Evolutionary conservation across 2,329 filamentous ascomycete species (phyloP).

Genomic region (Metarhizium rileyi): DNA sequence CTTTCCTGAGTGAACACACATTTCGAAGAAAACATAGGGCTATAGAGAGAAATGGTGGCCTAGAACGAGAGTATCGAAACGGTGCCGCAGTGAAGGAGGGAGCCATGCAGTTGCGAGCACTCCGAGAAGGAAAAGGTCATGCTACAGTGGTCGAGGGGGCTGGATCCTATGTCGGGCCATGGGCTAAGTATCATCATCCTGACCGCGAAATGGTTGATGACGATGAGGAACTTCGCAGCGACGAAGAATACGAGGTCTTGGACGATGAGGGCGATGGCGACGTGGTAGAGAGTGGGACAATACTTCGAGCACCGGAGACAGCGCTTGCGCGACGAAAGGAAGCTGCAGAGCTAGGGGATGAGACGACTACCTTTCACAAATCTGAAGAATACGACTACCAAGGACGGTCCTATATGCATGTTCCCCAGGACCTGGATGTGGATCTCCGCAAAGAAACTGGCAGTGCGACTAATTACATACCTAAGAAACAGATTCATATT

Average conservation of each 20-base stretch:
- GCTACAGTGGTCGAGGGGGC: constrained; percentile 77
- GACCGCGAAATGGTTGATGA: constrained; percentile 65
- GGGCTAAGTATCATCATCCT: constrained; percentile 71
- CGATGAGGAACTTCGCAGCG: constrained; percentile 67
- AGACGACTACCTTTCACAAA: constrained; percentile 84
- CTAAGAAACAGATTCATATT: constrained; percentile 85
- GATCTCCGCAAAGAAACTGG: constrained; percentile 74
- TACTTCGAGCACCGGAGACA: constrained; percentile 45
- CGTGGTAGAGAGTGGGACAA: constrained; percentile 53
- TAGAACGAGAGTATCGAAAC: constrained; percentile 45
- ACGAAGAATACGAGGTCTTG: constrained; percentile 69
- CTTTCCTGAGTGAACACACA: constrained; percentile 78
- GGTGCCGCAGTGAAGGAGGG: constrained; percentile 57
- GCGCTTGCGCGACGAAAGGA: constrained; percentile 47
- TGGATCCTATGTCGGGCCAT: constrained; percentile 84
- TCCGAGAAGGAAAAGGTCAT: constrained; percentile 77
- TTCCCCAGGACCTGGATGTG: constrained; percentile 82
- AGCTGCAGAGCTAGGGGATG: constrained; percentile 52
- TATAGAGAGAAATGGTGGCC: constrained; percentile 56
- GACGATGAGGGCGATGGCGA: constrained; percentile 56
- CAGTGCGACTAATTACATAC: constrained; percentile 80
- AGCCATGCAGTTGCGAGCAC: constrained; percentile 56
- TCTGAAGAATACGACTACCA: constrained; percentile 81
- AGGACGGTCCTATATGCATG: constrained; percentile 94
- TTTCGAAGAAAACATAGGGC: constrained; percentile 84